Evolutionary conservation across 805 yeast species (phyloP).

Genomic region (Suhomyces sp.): DNA sequence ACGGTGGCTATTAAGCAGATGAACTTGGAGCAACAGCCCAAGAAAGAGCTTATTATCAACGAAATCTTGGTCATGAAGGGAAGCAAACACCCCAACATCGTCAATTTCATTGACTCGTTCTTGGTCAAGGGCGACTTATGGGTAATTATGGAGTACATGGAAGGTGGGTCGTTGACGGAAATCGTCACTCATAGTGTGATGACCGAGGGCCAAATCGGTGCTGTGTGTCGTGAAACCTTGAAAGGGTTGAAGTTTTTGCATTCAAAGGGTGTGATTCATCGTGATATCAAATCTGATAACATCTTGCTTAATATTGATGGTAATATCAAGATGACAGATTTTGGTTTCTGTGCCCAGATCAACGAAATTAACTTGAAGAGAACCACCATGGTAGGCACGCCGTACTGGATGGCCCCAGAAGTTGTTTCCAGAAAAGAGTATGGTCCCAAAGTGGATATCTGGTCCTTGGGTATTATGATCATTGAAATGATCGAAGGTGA

Average conservation of each 20-base stretch:
- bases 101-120: conserved; percentile 83
- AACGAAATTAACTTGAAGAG: conserved; percentile 75
- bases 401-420: conserved; percentile 99
- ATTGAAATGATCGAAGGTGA: conserved; percentile 99
- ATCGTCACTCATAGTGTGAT: conserved; percentile 86
- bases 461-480: conserved; percentile 98
- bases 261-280: conserved; percentile 87
- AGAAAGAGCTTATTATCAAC: conserved; percentile 90
- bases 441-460: conserved; percentile 94
- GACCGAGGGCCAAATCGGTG: conserved; percentile 93
- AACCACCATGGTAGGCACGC: conserved; percentile 98
- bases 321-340: conserved; percentile 90
- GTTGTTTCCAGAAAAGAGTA: conserved; percentile 93
- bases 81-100: conserved; percentile 85
- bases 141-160: conserved; percentile 99
- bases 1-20: conserved; percentile 95
- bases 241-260: conserved; percentile 86
- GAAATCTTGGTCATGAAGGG: conserved; percentile 96
- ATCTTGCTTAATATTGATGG: conserved; percentile 80
- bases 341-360: conserved; percentile 92
- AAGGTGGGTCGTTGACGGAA: conserved; percentile 95
- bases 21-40: conserved; percentile 92
- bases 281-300: conserved; percentile 96
- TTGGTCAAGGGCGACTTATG: conserved; percentile 76
- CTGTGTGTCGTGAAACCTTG: conserved; percentile 88